Evolutionary conservation across 805 yeast genomes (phyloP), one percentile per base, ranked within the genome.

Genomic region (Yamadazyma endophytica): DNA sequence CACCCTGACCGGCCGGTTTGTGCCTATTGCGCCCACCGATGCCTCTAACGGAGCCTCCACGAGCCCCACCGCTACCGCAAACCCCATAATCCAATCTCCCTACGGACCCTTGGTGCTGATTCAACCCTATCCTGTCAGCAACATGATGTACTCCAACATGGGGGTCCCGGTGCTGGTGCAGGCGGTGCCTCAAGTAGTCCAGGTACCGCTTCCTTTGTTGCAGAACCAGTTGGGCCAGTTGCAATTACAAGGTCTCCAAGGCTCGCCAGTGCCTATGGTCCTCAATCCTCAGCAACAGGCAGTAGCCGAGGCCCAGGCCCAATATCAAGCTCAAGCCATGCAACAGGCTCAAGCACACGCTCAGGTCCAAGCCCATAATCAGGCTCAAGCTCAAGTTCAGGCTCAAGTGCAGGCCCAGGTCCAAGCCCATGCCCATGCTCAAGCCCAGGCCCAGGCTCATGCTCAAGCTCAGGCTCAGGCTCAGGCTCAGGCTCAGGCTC

Each of bases 71-170:
- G 24, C 33, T 31, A 14, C 46, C 35, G 13, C 21, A 16, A 28
- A 26, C 17, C 27, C 39, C 2, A 37, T 40, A 3, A 38, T 51
- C 17, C 57, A 52, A 27, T 43, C 56, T 2, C 55, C 57, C 6
- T 54, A 50, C 35, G 57, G 54, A 2, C 52, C 54, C 6, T 31
- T 53, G 18, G 55, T 54, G 9, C 48, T 52, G 14, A 33, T 52
- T 8, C 54, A 49, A 26, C 47, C 56, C 6, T 35, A 39, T 13
- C 44, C 49, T 3, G 28, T 35, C 7, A 14, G 18, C 7, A 17
- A 32, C 38, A 26, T 35, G 30, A 13, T 38, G 32, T 32, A 36
- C 37, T 28, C 36, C 4, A 38, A 39, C 23, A 17, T 35, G 27
- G 46, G 46, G 7, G 40, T 42, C 5, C 43, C 44, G 6, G 29